A percentile compares a stretch with the other conserved stretches of the same genome.
Evolutionary conservation across 768 basidiomycete genomes (phyloP).

Genomic region (Termitomyces sp.): DNA sequence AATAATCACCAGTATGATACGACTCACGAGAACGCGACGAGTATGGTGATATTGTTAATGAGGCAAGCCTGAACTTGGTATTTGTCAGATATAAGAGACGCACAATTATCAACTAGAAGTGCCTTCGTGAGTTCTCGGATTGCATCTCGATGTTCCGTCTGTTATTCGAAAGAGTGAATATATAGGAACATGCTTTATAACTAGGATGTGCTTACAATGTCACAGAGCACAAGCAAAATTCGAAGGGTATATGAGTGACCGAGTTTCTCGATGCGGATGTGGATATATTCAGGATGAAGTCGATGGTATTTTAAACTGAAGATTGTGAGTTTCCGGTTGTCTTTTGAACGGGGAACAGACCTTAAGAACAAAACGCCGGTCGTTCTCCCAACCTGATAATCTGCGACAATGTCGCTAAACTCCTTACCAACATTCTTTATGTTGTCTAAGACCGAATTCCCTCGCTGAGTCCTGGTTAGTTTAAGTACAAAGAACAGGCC

Average conservation of each 20-base stretch:
- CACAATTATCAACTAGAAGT: slow-evolving; percentile 2
- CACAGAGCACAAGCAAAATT: slow-evolving; percentile 85
- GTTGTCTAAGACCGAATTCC: slow-evolving; percentile 85
- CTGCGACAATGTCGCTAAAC: slow-evolving; percentile 89
- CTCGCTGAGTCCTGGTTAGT: slow-evolving; percentile 46
- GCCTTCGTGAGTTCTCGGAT: slow-evolving; percentile 93
- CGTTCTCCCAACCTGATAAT: slow-evolving; percentile 94
- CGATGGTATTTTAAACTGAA: slow-evolving; percentile 88
- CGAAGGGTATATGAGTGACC: slow-evolving; percentile 79
- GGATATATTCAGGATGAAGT: slow-evolving; percentile 96
- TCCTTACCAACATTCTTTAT: slow-evolving; percentile 91
- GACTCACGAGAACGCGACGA: slow-evolving; percentile 87
- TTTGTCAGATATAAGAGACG: not conserved
- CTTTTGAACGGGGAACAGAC: slow-evolving; percentile 32
- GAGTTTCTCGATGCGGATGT: slow-evolving; percentile 84
- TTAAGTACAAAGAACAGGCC: not conserved
- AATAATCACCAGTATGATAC: not conserved
- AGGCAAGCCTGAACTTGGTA: slow-evolving; percentile 58
- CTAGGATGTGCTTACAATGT: slow-evolving; percentile 65
- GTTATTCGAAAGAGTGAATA: not conserved
- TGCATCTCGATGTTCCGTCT: slow-evolving; percentile 90
- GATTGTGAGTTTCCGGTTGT: not conserved
- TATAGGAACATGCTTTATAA: not conserved
- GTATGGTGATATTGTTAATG: slow-evolving; percentile 89
- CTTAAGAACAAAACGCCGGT: slow-evolving; percentile 92